Base-by-base conservation (phyloP, 176 grass and related monocot genomes). In the Ensete ventricosum region DNA sequence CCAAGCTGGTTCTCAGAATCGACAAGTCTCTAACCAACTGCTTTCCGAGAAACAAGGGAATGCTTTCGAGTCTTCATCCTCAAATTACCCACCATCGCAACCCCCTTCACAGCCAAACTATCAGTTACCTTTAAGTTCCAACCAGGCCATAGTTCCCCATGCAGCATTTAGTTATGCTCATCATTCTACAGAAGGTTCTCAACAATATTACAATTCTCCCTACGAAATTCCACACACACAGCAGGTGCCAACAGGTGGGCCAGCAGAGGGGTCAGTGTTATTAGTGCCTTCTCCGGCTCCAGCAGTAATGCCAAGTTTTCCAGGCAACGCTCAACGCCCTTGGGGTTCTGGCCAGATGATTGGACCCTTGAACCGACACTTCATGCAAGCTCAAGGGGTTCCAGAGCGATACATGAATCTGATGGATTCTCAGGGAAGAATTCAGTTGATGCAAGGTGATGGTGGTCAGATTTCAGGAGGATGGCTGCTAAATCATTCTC, bases 361-460 rank as follows among this genome's bases (percentile, higher is more conserved):
- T 8, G 43, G 50, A 29, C 67, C 67, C 57, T 62, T 62, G 14
- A n/a, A 62, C 14, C 57, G 1, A 48, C 48, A 51, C 8, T 25
- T 73, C 22, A 73, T 73, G 20, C 8, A 16, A 25, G 71, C 21
- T 54, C 71, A 73, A 73, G 71, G 71, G 51, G 52, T 73, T 16
- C 51, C 49, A 52, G 53, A 74, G 7, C 24, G 25, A 1, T 58
- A 34, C 72, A 59, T 74, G 54, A 74, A 58, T 58, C 13, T 59
- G 2, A 74, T 20, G 1, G 22, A 55, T 74, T 55, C n/a, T 11
- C 52, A 55, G 13, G 72, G 72, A 29, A 74, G 72, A 9, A 57
- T 58, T 74, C 24, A 20, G 16, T 50, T 8, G 34, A 19, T 51
- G 67, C 67, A 51, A 71, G 48, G 43, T 71, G 43, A 71, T 21